A percentile compares a stretch with the other conserved stretches of the same genome.
Evolutionary conservation across 169 alveolate genomes (phyloP).

Genomic region (Toxoplasma gondii): DNA sequence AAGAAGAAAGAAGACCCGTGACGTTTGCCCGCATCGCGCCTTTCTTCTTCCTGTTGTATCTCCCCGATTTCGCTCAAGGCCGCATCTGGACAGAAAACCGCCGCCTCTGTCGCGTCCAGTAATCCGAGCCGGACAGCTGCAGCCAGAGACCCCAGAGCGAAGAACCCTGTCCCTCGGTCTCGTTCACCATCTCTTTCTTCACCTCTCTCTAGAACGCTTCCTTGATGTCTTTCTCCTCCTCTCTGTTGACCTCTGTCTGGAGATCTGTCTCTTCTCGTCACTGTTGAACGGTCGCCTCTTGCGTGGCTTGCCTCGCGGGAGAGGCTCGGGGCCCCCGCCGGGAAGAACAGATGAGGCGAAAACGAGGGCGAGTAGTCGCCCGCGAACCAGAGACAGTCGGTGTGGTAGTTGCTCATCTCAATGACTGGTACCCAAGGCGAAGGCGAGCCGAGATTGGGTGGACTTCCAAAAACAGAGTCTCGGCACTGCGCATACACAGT

Average conservation of each 20-base stretch:
- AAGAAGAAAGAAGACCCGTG: background rate
- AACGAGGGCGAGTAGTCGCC: background rate
- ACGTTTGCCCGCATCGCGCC: background rate
- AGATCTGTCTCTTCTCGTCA: background rate
- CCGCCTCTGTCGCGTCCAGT: background rate
- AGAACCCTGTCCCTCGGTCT: background rate
- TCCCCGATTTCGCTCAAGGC: background rate
- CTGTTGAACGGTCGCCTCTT: too few relatives aligned
- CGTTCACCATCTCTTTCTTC: background rate
- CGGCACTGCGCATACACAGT: background rate
- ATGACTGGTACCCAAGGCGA: background rate
- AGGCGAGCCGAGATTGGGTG: background rate
- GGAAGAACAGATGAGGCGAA: background rate
- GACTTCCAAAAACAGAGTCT: background rate
- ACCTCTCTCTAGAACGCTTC: background rate
- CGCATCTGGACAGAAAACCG: background rate
- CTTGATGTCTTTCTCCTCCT: background rate
- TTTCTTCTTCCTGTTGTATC: background rate
- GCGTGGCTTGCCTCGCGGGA: too few relatives aligned
- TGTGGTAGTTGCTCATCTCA: background rate
- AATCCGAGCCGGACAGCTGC: background rate
- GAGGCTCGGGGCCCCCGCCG: background rate
- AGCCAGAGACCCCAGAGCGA: constrained; percentile 4
- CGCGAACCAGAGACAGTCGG: background rate
- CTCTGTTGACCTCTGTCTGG: background rate